These are phyloP conservation scores for Rhizopus delemar DNA, from an alignment of 371 early-diverging fungal genomes.

Conservation along the genomic window DNA sequence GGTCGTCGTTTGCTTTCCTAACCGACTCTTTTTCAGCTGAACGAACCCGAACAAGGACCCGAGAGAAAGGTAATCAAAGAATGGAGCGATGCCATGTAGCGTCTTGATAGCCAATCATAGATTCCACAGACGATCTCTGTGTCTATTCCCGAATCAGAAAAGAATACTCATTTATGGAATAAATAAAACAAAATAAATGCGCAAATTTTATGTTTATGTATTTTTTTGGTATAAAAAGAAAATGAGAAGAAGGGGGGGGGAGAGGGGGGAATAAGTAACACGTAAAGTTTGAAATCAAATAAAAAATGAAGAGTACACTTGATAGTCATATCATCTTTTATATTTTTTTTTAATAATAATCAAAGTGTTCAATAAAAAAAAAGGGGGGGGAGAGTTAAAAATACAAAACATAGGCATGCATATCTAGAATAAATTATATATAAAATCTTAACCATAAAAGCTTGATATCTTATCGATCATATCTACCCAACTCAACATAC, in stretches of 20 bases:
- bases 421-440: background rate
- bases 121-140: background rate
- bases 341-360: background rate
- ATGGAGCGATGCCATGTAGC: too few species aligned
- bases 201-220: background rate
- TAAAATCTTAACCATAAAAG: conserved; percentile 3
- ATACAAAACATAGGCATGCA: conserved; percentile 2
- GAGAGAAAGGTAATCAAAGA: background rate
- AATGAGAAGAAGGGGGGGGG: background rate
- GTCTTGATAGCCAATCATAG: background rate
- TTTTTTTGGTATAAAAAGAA: background rate
- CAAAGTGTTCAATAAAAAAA: background rate
- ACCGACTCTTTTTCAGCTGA: background rate
- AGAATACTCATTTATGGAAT: conserved; percentile 2
- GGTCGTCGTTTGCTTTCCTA: background rate
- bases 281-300: background rate
- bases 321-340: background rate
- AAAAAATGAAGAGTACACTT: background rate
- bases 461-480: conserved; percentile 12
- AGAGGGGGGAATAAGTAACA: background rate
- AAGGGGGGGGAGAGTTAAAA: conserved; percentile 3
- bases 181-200: background rate
- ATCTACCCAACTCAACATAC: conserved; percentile 25
- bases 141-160: background rate
- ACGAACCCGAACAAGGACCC: background rate